Evolutionary conservation across 208 protist genomes (phyloP), one percentile per base, ranked within the genome.

Genomic region (Lotmaria passim): DNA sequence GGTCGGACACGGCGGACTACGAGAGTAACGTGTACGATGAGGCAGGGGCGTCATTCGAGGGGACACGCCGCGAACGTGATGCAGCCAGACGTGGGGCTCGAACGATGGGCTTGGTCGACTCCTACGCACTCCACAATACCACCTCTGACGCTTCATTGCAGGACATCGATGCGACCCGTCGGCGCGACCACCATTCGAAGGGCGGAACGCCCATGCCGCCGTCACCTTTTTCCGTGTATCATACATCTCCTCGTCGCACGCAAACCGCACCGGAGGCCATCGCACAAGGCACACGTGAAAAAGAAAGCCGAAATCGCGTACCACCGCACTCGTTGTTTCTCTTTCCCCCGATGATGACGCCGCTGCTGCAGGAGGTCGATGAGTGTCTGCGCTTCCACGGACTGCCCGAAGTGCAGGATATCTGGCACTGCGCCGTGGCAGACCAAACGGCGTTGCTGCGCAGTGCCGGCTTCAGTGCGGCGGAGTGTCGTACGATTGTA

Each of bases 361-460:
- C 78, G 43, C 73, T 83, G 36, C 68, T 83, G 15, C 51, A 67
- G 26, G 78, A 83, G 51, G 78, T 79, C 21, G 67, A 79, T 14
- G 62, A 47, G 61, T 57, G 75, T 53, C 52, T 81, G 59, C 75
- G 64, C 31, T 57, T 52, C 21, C 61, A 69, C 58, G 34, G 21
- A 12, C 48, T 73, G 30, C 72, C 64, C 23, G 70, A 31, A 33
- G 31, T 47, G 67, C 56, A 24, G 0, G 73, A 44, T 24, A 47
- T 65, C 41, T 94, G 79, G 83, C 83, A 44, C 48, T 78, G 67
- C 68, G 39, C 21, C 43, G 82, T 21, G 8, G 30, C 36, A 0
- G 47, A 72, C 10, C 72, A 79, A 24, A 28, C 47, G 11, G 26
- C 6, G 11, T 10, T 79, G 55, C 68, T 82, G 3, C 38, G 41